These are phyloP conservation scores for Warburgia ugandensis DNA, from an alignment of 164 flowering plant species.

Conservation along the genomic window DNA sequence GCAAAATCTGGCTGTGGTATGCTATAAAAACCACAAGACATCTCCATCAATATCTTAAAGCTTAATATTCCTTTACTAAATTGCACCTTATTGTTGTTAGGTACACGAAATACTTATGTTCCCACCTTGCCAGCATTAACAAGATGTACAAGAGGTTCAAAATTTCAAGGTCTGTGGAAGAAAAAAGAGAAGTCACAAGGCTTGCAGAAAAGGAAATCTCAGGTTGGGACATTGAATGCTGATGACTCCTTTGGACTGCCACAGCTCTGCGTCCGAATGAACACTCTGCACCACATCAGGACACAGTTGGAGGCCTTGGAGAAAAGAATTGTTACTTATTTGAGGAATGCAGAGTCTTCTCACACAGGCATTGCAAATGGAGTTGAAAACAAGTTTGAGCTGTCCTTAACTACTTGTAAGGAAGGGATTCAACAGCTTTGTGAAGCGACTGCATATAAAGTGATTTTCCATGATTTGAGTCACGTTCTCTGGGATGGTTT, in stretches of 20 bases:
- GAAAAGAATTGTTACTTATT: constrained; percentile 32
- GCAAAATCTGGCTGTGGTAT: constrained; percentile 98
- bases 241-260: constrained; percentile 41
- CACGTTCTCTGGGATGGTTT: constrained; percentile 70
- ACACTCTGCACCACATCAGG: constrained; percentile 62
- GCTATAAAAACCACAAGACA: too few species aligned
- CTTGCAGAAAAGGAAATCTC: constrained; percentile 49
- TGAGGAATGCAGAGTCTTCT: constrained; percentile 40
- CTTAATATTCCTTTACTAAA: constrained; percentile 2
- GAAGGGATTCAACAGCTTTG: constrained; percentile 76
- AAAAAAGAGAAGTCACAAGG: constrained; percentile 64
- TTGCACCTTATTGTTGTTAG: constrained; percentile 40
- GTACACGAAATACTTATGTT: constrained; percentile 60
- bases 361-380: constrained; percentile 29
- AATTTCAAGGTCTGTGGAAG: constrained; percentile 63
- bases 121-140: constrained; percentile 94
- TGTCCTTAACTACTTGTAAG: constrained; percentile 46
- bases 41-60: too few species aligned
- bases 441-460: constrained; percentile 64
- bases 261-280: constrained; percentile 77
- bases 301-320: constrained; percentile 51
- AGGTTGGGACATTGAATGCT: constrained; percentile 41
- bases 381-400: constrained; percentile 44
- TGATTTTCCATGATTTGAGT: constrained; percentile 60
- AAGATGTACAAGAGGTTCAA: constrained; percentile 70